Conservation (phyloP, 805 yeast genomes). For the Candida loeiensis region DNA sequence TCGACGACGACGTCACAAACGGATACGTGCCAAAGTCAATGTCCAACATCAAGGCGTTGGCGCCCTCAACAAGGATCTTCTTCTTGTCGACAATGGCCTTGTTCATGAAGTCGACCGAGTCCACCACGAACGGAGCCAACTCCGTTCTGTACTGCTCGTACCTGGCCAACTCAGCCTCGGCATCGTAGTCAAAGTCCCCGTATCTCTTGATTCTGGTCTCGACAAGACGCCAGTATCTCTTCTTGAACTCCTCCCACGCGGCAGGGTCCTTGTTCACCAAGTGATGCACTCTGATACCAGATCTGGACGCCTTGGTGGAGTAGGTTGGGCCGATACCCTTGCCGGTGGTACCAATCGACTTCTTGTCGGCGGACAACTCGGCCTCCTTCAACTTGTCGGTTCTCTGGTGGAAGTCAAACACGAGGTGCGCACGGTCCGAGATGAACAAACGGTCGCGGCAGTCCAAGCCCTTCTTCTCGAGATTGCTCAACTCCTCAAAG, state of each 20-base stretch:
- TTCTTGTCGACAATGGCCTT: constrained; percentile 71
- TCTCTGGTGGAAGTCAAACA: constrained; percentile 96
- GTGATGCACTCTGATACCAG: constrained; percentile 96
- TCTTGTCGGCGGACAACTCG: constrained; percentile 76
- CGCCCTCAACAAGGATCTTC: constrained; percentile 93
- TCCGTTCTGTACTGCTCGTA: constrained; percentile 71
- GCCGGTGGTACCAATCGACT: constrained; percentile 95
- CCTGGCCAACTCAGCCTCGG: constrained; percentile 71
- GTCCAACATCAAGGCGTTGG: constrained; percentile 96
- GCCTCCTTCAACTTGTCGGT: constrained; percentile 94
- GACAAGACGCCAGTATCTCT: constrained; percentile 70
- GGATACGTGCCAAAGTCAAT: constrained; percentile 98
- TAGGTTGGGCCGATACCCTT: constrained; percentile 99
- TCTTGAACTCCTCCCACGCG: constrained; percentile 89
- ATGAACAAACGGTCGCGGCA: constrained; percentile 76
- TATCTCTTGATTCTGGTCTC: constrained; percentile 83
- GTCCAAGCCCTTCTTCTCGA: constrained; percentile 78
- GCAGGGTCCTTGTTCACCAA: constrained; percentile 83
- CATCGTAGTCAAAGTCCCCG: constrained; percentile 87
- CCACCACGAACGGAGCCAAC: constrained; percentile 89
- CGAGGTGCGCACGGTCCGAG: constrained; percentile 93
- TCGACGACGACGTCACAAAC: constrained; percentile 90
- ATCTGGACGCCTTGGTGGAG: constrained; percentile 93
- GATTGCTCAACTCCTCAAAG: constrained; percentile 76
- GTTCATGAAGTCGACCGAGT: constrained; percentile 82